Conservation (phyloP, 345 rosid species). For the Eucalyptus brandiana region DNA sequence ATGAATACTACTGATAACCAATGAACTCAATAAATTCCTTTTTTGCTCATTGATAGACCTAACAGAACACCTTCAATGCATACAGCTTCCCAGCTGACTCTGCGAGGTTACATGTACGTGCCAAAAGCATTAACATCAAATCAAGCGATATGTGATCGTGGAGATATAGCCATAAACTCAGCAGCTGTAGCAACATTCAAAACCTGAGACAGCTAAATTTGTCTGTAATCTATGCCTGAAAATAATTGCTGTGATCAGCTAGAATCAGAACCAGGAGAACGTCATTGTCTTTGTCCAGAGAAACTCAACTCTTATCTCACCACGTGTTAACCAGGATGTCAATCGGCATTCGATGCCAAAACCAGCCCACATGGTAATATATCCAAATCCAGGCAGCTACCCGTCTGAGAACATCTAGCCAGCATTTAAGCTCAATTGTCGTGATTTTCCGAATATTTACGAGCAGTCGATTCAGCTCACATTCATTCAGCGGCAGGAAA, state of each 20-base stretch:
- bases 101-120: not conserved
- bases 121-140: not conserved
- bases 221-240: not conserved
- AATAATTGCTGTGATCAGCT: not conserved
- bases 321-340: not conserved
- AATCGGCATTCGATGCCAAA: not conserved
- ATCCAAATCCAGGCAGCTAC: not conserved
- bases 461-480: not conserved
- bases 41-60: not conserved
- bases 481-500: not conserved
- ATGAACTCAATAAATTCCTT: not conserved
- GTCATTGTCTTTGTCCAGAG: not conserved
- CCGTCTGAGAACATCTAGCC: not conserved
- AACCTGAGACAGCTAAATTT: not conserved
- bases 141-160: not conserved
- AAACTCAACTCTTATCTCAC: not conserved
- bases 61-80: not conserved
- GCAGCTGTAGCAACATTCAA: not conserved
- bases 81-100: not conserved
- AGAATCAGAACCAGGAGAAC: not conserved
- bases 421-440: not conserved
- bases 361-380: not conserved
- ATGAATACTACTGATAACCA: not conserved
- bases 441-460: not conserved
- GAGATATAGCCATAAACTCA: not conserved